Base-by-base conservation (phyloP, 2,329 filamentous ascomycete species). In the Ophiognomonia clavigignenti-juglandacearum region DNA sequence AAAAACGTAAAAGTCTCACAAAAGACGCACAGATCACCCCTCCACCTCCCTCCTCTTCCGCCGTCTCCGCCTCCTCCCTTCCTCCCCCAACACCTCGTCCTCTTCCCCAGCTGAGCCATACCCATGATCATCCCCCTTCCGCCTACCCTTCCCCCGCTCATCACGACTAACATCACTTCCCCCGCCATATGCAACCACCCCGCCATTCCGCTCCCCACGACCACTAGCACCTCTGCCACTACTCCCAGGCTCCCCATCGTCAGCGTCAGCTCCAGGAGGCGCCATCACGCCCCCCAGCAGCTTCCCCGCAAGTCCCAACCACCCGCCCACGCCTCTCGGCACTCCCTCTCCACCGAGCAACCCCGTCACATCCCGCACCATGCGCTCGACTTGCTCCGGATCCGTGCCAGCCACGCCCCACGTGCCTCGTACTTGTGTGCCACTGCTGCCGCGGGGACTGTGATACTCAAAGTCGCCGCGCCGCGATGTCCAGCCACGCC, bases 381-480 rank as follows among this genome's bases (percentile, higher is more conserved):
- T 58, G 19, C 57, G 56, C 26, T 74, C 69, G 4, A 74, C 66
- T 22, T 61, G 58, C 41, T 67, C 65, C 1, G 56, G 54, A 20
- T 77, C 70, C 0, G 70, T 72, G 6, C 72, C 70, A 3, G 60
- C 64, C 0, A 75, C 61, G 20, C 67, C 65, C 73, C 73, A 77
- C 13, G 64, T 61, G 0, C 73, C 72, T 0, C 55, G 59, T 14
- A 72, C 56, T 3, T 6, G 63, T 55, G 39, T 31, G 20, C 45
- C 47, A 6, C 45, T 29, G 4, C 36, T 35, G 4, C 24, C 24
- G 10, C 48, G 42, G 2, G 55, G 53, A 20, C 45, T 53, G 16
- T 60, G 56, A 43, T 68, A 69, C 27, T 66, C 63, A 49, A 77
- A 76, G 1, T 69, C 64, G 4, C 73, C 73, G 8, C 54, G 61